Conservation (phyloP, 108 stramenopile genomes). For the Conticribra guillardii region DNA sequence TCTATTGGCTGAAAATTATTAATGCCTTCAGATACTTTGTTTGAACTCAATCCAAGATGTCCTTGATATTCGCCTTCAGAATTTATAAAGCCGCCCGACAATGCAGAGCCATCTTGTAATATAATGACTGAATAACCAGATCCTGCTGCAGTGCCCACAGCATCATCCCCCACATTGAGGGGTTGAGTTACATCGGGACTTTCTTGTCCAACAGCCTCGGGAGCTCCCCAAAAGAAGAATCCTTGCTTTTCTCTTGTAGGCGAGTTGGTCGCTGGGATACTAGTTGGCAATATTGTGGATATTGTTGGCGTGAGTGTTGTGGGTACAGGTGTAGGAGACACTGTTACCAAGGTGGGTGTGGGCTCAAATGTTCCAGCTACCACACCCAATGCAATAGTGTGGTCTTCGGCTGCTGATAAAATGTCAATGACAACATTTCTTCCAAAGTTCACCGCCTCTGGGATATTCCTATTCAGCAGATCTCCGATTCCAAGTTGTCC, state of each 20-base stretch:
- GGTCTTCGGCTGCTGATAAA: conserved; percentile 45
- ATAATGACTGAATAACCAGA: conserved; percentile 26
- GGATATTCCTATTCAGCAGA: conserved; percentile 34
- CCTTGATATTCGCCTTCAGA: conserved; percentile 21
- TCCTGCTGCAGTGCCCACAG: conserved; percentile 14
- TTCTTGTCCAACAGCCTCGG: conserved; percentile 27
- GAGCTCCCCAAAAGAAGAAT: conserved; percentile 39
- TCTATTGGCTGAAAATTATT: conserved; percentile 13
- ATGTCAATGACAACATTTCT: conserved; percentile 7
- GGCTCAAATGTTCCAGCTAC: conserved; percentile 12
- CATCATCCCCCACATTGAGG: conserved; percentile 22
- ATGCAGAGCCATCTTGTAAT: conserved; percentile 17
- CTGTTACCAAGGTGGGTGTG: background rate
- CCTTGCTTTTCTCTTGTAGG: background rate
- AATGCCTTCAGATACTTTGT: conserved; percentile 8
- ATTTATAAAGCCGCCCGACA: conserved; percentile 17
- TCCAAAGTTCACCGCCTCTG: conserved; percentile 28
- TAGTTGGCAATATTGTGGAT: background rate
- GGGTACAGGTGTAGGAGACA: background rate
- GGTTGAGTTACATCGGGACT: conserved; percentile 11
- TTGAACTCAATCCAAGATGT: conserved; percentile 20
- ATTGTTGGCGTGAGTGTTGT: background rate
- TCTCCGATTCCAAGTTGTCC: conserved; percentile 50
- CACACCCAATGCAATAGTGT: conserved; percentile 28
- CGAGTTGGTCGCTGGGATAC: conserved; percentile 15